A percentile compares a stretch with the other conserved stretches of the same genome.
These are phyloP conservation scores for Leccinum obscurum DNA, from an alignment of 768 basidiomycete genomes.

Conservation along the genomic window DNA sequence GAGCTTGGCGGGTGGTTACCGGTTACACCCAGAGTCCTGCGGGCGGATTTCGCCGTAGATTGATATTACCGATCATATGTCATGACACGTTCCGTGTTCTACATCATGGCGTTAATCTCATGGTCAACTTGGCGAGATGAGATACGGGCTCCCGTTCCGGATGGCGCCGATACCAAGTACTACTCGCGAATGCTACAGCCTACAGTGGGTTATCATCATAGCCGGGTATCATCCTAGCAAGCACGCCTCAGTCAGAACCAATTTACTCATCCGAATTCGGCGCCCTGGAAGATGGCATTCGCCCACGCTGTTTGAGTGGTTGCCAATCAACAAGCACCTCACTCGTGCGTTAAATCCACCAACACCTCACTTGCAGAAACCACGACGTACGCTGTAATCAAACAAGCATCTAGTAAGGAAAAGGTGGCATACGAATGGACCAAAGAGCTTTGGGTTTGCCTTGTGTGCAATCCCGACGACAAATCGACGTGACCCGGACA, in stretches of 20 bases:
- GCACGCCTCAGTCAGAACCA: background rate
- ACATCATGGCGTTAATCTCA: background rate
- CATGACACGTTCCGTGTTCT: background rate
- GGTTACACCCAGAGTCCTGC: background rate
- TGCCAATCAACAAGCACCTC: background rate
- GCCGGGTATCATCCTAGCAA: background rate
- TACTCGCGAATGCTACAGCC: background rate
- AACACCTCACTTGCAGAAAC: background rate
- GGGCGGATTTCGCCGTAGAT: background rate
- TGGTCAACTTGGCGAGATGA: background rate
- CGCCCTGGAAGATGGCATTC: background rate
- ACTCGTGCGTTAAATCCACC: background rate
- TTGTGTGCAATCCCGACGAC: constrained; percentile 53
- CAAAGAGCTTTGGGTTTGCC: constrained; percentile 46
- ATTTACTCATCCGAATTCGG: background rate
- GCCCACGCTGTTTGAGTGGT: background rate
- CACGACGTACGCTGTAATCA: constrained; percentile 47
- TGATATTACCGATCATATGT: background rate
- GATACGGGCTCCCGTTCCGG: background rate
- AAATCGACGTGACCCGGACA: constrained; percentile 51
- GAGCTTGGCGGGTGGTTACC: background rate
- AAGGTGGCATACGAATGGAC: constrained; percentile 46
- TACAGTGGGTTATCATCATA: background rate
- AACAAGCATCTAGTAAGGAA: constrained; percentile 52
- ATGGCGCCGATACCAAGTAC: background rate